Base-by-base conservation (phyloP, 1,284 basidiomycete species). In the Cystobasidium sp. region DNA sequence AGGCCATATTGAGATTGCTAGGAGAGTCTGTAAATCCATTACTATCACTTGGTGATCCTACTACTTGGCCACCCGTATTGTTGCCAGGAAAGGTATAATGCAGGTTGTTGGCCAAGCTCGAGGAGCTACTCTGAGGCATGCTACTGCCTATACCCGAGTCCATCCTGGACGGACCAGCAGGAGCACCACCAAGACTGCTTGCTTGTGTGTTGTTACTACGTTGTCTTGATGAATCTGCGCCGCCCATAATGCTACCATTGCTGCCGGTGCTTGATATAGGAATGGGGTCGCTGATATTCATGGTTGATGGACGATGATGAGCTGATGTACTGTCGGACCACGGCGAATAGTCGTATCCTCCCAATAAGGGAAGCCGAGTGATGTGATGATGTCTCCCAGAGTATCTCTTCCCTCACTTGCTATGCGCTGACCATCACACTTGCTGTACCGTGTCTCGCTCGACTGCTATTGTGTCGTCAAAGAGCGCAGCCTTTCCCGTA, bases 221-320 rank as follows among this genome's bases (percentile, higher is more conserved):
- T 24, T 59, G 56, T 41, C 56, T 37, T n/a, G 39, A 31, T 12
- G 37, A 3, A 39, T 59, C 56, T 22, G n/a, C 37, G 39, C 56
- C 56, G 56, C 46, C 62, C 16, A 20, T 46, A 61, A 66, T 55
- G 49, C 64, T 66, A 18, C 64, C 64, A 41, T 24, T 66, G 64
- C 64, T 66, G 49, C 56, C 56, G 56, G 39, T 43, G 56, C 64
- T 66, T 66, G 64, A 66, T 1, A 66, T 55, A 4, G 64, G 64
- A 24, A 66, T 66, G 43, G 64, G 64, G 49, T 66, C 64, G 64
- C 64, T 66, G 24, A 66, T 66, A 31, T 66, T 66, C 64, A 66
- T 66, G 24, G 20, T 63, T 16, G 18, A 9, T 22, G 6, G 44
- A 31, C 6, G 46, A 18, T 8, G 59, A 43, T 12, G 37, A n/a